Percentiles rank a stretch among this genome's conserved stretches.
These are phyloP conservation scores for Hanseniaspora taiwanica DNA, from an alignment of 805 yeast species.

Conservation along the genomic window DNA sequence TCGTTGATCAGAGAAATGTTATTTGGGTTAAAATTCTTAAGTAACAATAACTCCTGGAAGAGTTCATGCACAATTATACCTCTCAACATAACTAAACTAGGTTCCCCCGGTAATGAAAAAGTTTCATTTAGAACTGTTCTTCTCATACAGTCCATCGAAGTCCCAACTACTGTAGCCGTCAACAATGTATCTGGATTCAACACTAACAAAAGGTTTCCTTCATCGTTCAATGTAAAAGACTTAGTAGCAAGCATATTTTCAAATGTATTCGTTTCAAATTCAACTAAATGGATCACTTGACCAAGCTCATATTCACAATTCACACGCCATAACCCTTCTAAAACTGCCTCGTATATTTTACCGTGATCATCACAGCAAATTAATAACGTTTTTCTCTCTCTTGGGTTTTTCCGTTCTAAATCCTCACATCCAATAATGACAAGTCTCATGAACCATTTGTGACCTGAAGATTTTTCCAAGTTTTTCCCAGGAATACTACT, in stretches of 20 bases:
- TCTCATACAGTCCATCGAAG: slow-evolving; percentile 34
- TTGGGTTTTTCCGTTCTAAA: slow-evolving; percentile 12
- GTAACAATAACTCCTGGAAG: slow-evolving; percentile 39
- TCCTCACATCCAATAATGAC: slow-evolving; percentile 13
- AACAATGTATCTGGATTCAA: slow-evolving; percentile 75
- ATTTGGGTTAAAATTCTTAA: slow-evolving; percentile 15
- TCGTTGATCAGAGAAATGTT: slow-evolving; percentile 23
- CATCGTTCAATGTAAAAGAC: slow-evolving; percentile 33
- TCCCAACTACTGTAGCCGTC: slow-evolving; percentile 72
- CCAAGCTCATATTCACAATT: slow-evolving; percentile 26
- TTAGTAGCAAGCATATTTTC: background rate
- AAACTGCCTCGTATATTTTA: slow-evolving; percentile 35
- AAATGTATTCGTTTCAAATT: slow-evolving; percentile 23
- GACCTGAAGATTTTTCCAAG: slow-evolving; percentile 23
- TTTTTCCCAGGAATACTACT: slow-evolving; percentile 32
- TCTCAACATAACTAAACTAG: slow-evolving; percentile 50
- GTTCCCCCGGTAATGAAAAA: slow-evolving; percentile 36
- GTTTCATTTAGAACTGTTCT: slow-evolving; percentile 5
- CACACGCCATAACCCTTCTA: slow-evolving; percentile 34
- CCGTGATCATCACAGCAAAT: slow-evolving; percentile 32
- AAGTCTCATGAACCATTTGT: slow-evolving; percentile 17
- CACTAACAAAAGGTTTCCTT: slow-evolving; percentile 47
- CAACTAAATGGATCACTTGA: slow-evolving; percentile 53
- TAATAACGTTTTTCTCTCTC: slow-evolving; percentile 36
- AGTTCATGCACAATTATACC: slow-evolving; percentile 76